Percentiles rank a stretch among this genome's conserved stretches.
phyloP scores from a whole-genome alignment of 768 basidiomycete species.

The Russula virescens region DNA sequence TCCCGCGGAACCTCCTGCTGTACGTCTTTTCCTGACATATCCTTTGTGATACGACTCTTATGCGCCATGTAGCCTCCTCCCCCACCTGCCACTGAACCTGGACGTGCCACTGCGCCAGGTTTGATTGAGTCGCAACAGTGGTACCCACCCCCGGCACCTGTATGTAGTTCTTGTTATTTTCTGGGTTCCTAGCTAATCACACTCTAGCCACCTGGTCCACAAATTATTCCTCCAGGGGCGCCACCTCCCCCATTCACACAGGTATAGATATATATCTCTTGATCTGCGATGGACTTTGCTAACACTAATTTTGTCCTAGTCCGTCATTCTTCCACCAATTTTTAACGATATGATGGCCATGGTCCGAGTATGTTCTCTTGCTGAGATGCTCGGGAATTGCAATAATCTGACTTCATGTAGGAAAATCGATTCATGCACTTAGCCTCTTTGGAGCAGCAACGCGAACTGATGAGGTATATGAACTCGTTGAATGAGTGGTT shows the following conservation, averaged over 20 bases:
- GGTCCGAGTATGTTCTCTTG: constrained; percentile 45
- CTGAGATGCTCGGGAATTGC: neutral
- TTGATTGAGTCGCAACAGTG: neutral
- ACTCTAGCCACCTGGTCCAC: neutral
- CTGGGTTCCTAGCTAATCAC: neutral
- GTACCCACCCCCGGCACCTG: constrained; percentile 1
- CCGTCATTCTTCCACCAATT: constrained; percentile 51
- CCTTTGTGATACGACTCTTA: neutral
- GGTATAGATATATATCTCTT: constrained; percentile 23
- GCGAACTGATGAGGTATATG: constrained; percentile 79
- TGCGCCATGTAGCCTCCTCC: neutral
- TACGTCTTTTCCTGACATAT: neutral
- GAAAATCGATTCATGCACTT: constrained; percentile 71
- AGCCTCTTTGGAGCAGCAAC: constrained; percentile 72
- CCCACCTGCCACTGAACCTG: neutral
- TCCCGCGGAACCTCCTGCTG: neutral
- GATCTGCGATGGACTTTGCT: neutral
- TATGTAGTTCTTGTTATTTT: neutral
- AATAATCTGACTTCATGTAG: constrained; percentile 34
- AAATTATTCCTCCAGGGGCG: neutral
- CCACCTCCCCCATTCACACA: constrained; percentile 18
- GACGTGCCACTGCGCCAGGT: constrained; percentile 5
- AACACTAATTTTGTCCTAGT: constrained; percentile 34
- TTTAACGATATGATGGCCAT: constrained; percentile 69
- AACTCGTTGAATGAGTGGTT: constrained; percentile 72